phyloP scores from a whole-genome alignment of 2,329 filamentous ascomycete species.

The Lachnellula hyalina region DNA sequence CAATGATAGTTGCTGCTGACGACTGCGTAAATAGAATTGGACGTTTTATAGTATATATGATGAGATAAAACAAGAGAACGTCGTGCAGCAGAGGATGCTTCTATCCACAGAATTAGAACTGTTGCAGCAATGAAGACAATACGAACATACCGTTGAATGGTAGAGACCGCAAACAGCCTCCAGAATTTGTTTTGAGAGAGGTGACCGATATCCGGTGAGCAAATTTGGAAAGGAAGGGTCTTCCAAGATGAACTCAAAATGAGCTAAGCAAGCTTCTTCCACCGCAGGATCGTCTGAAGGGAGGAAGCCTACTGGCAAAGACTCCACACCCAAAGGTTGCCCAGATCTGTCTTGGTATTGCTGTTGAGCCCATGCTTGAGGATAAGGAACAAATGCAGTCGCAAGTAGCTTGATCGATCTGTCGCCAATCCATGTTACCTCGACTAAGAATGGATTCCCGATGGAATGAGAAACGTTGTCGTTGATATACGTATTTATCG shows the following conservation, averaged over 20 bases:
- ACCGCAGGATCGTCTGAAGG: background rate
- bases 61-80: slow-evolving; percentile 6
- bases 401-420: slow-evolving; percentile 1
- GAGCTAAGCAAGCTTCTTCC: background rate
- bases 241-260: slow-evolving; percentile 2
- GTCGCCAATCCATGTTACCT: slow-evolving; percentile 7
- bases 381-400: slow-evolving; percentile 8
- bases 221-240: background rate
- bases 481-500: slow-evolving; percentile 5
- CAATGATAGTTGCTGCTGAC: slow-evolving; percentile 6
- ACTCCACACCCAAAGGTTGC: slow-evolving; percentile 11
- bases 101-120: background rate
- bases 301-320: slow-evolving; percentile 15
- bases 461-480: slow-evolving; percentile 5
- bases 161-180: slow-evolving; percentile 3
- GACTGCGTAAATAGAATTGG: slow-evolving; percentile 13
- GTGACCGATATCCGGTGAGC: background rate
- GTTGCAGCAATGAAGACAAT: background rate
- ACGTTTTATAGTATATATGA: background rate
- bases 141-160: background rate
- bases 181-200: background rate
- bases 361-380: slow-evolving; percentile 2
- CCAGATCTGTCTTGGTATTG: slow-evolving; percentile 9
- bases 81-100: slow-evolving; percentile 10
- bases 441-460: background rate